A percentile compares a stretch with the other conserved stretches of the same genome.
These are phyloP conservation scores for Vitis labrusca DNA, from an alignment of 164 flowering plant species.

Conservation along the genomic window DNA sequence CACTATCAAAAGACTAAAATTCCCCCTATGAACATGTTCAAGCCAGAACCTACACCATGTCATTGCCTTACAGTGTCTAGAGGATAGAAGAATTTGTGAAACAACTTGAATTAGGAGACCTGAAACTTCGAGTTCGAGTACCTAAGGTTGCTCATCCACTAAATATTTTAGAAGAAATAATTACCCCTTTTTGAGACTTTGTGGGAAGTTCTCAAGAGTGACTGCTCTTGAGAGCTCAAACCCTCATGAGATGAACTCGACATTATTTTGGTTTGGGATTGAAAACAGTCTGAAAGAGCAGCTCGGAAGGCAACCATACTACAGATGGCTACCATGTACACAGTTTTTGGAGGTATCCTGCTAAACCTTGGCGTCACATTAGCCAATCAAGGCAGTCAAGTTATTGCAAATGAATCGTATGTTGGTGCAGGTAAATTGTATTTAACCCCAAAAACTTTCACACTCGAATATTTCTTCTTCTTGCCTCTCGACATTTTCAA, in stretches of 20 bases:
- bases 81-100: slow-evolving; percentile 86
- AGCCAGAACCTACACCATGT: slow-evolving; percentile 78
- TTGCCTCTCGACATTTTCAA: background rate
- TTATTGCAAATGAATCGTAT: slow-evolving; percentile 71
- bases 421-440: slow-evolving; percentile 64
- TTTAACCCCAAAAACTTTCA: background rate
- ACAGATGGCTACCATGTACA: slow-evolving; percentile 93
- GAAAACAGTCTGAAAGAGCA: slow-evolving; percentile 80
- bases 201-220: no score
- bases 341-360: slow-evolving; percentile 78
- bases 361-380: slow-evolving; percentile 73
- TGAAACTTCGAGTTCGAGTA: slow-evolving; percentile 91
- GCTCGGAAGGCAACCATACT: slow-evolving; percentile 77
- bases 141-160: slow-evolving; percentile 59
- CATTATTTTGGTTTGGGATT: background rate
- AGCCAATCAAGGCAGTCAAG: slow-evolving; percentile 60
- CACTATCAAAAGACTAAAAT: background rate
- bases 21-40: slow-evolving; percentile 23
- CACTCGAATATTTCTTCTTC: no score
- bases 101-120: slow-evolving; percentile 83
- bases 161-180: no score
- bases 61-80: slow-evolving; percentile 92
- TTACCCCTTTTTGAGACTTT: no score
- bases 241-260: no score
- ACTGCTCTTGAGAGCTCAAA: no score